A percentile compares a stretch with the other conserved stretches of the same genome.
Conservation (phyloP, 768 basidiomycete species). For the Panus rudis region DNA sequence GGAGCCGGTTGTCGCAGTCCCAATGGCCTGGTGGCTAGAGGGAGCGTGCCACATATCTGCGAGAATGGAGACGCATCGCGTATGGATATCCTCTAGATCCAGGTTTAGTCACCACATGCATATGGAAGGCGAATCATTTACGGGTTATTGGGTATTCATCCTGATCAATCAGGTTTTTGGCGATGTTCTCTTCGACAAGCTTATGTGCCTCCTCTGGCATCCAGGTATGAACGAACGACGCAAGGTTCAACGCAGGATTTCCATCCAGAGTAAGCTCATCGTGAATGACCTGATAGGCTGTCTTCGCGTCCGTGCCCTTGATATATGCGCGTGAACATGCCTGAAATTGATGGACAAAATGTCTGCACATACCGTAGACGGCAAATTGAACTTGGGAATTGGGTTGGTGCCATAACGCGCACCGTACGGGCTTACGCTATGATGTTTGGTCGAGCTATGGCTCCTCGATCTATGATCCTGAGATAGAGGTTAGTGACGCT, state of each 20-base stretch:
- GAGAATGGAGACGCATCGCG: constrained; percentile 46
- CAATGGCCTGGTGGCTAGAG: constrained; percentile 45
- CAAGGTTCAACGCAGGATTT: constrained; percentile 51
- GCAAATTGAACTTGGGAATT: constrained; percentile 63
- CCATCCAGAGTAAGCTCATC: constrained; percentile 59
- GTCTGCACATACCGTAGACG: constrained; percentile 36
- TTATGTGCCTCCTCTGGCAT: constrained; percentile 46
- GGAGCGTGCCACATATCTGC: constrained; percentile 67
- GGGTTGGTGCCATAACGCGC: constrained; percentile 61
- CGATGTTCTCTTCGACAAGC: constrained; percentile 57
- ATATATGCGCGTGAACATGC: background rate
- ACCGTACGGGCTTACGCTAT: constrained; percentile 42
- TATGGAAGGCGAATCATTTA: constrained; percentile 17
- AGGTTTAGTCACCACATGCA: background rate
- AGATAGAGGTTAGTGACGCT: too few relatives aligned
- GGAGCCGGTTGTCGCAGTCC: constrained; percentile 65
- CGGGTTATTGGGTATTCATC: constrained; percentile 64
- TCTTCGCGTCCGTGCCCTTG: constrained; percentile 49
- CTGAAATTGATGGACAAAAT: background rate
- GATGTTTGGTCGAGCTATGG: constrained; percentile 28
- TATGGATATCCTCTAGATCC: constrained; percentile 33
- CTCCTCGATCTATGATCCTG: constrained; percentile 24
- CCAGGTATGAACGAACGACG: constrained; percentile 64
- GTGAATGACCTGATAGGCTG: constrained; percentile 50
- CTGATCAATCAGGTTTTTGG: constrained; percentile 63